Conservation (phyloP, 257 asterid species). For the Cruciata laevipes region DNA sequence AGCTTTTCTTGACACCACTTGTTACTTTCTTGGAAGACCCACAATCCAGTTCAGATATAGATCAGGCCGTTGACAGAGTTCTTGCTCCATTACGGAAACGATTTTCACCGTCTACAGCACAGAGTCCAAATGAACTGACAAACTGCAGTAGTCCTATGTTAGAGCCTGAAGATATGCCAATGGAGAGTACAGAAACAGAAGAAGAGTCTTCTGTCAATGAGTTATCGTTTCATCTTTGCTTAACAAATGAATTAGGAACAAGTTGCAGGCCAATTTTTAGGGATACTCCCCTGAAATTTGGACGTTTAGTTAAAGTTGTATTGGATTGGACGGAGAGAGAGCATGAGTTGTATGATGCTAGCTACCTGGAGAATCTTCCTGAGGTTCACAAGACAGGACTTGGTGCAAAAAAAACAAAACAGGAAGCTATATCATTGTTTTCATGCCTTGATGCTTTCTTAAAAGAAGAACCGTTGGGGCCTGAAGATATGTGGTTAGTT, state of each 20-base stretch:
- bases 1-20: slow-evolving; percentile 77
- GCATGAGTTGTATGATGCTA: slow-evolving; percentile 53
- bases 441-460: slow-evolving; percentile 91
- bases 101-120: slow-evolving; percentile 27
- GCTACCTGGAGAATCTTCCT: slow-evolving; percentile 74
- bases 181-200: slow-evolving; percentile 37
- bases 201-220: slow-evolving; percentile 41
- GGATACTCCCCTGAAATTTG: slow-evolving; percentile 51
- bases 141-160: slow-evolving; percentile 26
- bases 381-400: slow-evolving; percentile 72
- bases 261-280: slow-evolving; percentile 56
- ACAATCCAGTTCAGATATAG: slow-evolving; percentile 55
- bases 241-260: slow-evolving; percentile 59
- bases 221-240: slow-evolving; percentile 57
- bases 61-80: slow-evolving; percentile 52
- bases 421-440: slow-evolving; percentile 82
- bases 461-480: slow-evolving; percentile 96
- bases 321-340: slow-evolving; percentile 86
- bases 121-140: slow-evolving; percentile 27
- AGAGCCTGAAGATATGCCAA: slow-evolving; percentile 28
- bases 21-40: slow-evolving; percentile 78
- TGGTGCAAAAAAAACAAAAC: slow-evolving; percentile 74
- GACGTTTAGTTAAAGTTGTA: slow-evolving; percentile 39
- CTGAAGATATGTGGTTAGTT: slow-evolving; percentile 94
- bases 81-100: slow-evolving; percentile 61